A percentile compares a stretch with the other conserved stretches of the same genome.
These are phyloP conservation scores for Dipteronia sinensis DNA, from an alignment of 345 rosid species.

Conservation along the genomic window DNA sequence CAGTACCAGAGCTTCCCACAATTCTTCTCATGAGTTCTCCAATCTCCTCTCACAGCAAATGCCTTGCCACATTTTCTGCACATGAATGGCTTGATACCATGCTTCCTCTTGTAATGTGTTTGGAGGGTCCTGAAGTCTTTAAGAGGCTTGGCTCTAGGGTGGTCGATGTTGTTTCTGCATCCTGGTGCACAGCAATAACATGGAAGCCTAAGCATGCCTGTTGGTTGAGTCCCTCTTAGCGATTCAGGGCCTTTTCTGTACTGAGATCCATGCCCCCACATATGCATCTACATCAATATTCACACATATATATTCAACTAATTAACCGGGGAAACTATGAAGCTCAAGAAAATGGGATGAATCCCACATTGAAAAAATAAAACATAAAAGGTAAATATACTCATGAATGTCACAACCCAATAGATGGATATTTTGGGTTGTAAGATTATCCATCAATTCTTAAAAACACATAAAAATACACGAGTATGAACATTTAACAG, in stretches of 20 bases:
- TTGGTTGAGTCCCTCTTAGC: slow-evolving; percentile 66
- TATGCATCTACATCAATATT: slow-evolving; percentile 47
- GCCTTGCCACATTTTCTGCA: slow-evolving; percentile 76
- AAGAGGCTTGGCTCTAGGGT: slow-evolving; percentile 69
- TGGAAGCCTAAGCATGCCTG: slow-evolving; percentile 71
- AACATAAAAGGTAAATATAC: too few relatives aligned
- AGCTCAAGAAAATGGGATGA: too few relatives aligned
- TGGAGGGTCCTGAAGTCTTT: slow-evolving; percentile 74
- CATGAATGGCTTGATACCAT: slow-evolving; percentile 73
- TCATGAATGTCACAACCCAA: too few relatives aligned
- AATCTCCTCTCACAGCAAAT: slow-evolving; percentile 68
- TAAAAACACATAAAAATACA: too few relatives aligned
- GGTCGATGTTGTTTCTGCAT: slow-evolving; percentile 70
- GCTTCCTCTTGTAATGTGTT: slow-evolving; percentile 76
- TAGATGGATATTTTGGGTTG: too few relatives aligned
- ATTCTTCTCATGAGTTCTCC: slow-evolving; percentile 80
- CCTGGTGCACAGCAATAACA: slow-evolving; percentile 72
- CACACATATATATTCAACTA: not conserved
- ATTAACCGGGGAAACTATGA: not conserved
- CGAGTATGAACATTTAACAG: too few relatives aligned
- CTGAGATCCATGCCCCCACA: slow-evolving; percentile 73
- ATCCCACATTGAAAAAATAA: too few relatives aligned
- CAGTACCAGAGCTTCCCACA: slow-evolving; percentile 72
- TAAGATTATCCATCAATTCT: not conserved
- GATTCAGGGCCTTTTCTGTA: slow-evolving; percentile 68